phyloP scores from a whole-genome alignment of 805 yeast species.

The Candida bentonensis region DNA sequence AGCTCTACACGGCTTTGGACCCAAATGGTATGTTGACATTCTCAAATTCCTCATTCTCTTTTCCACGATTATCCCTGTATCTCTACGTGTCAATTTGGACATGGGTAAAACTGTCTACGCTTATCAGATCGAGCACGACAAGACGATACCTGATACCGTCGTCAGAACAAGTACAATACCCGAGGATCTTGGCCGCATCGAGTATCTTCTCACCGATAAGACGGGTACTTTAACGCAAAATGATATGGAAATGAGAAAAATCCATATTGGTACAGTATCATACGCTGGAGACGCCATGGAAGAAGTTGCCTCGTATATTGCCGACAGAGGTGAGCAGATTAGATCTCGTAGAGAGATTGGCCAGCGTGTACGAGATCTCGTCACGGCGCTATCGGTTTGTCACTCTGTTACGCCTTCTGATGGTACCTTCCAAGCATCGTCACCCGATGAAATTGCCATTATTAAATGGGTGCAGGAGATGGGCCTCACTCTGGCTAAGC shows the following conservation, averaged over 20 bases:
- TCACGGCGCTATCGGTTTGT: constrained; percentile 78
- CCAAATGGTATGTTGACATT: constrained; percentile 78
- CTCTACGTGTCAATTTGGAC: constrained; percentile 85
- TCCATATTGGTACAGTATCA: constrained; percentile 85
- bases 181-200: constrained; percentile 92
- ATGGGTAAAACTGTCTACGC: constrained; percentile 94
- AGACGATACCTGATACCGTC: constrained; percentile 66
- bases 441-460: constrained; percentile 97
- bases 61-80: constrained; percentile 92
- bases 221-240: constrained; percentile 97
- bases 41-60: constrained; percentile 84
- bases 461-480: constrained; percentile 81
- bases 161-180: constrained; percentile 97
- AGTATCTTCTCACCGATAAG: constrained; percentile 81
- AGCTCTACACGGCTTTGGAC: constrained; percentile 55
- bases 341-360: constrained; percentile 56
- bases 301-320: constrained; percentile 60
- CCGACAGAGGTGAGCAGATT: constrained; percentile 9
- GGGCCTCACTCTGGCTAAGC: constrained; percentile 63
- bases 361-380: constrained; percentile 62
- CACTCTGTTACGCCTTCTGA: constrained; percentile 93
- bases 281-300: constrained; percentile 89
- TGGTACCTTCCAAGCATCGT: constrained; percentile 86
- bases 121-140: constrained; percentile 83
- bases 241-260: constrained; percentile 90